phyloP scores from a whole-genome alignment of 352 stramenopile genomes.

The Phytophthora ramorum region DNA sequence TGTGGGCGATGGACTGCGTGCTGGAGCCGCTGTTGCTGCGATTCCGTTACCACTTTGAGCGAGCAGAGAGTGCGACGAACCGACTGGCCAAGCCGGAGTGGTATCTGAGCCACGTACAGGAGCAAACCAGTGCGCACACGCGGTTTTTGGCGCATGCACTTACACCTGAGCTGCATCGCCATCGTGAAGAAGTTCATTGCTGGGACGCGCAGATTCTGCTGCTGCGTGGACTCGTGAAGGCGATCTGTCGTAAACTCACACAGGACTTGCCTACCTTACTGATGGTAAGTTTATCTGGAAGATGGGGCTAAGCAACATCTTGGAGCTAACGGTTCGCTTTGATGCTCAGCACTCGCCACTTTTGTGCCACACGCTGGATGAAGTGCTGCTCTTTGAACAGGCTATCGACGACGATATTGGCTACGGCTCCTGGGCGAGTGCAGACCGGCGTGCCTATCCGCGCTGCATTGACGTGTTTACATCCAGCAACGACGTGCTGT shows the following conservation, averaged over 20 bases:
- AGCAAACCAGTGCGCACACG: slow-evolving; percentile 59
- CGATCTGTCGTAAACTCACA: slow-evolving; percentile 55
- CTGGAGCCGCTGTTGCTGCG: slow-evolving; percentile 62
- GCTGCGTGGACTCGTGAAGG: slow-evolving; percentile 52
- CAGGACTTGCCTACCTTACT: slow-evolving; percentile 55
- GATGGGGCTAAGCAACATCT: background rate
- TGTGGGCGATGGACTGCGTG: slow-evolving; percentile 76
- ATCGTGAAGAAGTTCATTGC: slow-evolving; percentile 53
- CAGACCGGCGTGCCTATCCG: slow-evolving; percentile 49
- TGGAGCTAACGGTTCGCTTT: background rate
- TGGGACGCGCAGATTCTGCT: slow-evolving; percentile 71
- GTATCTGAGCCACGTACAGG: slow-evolving; percentile 66
- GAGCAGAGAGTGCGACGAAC: slow-evolving; percentile 71
- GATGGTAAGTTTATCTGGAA: slow-evolving; percentile 30
- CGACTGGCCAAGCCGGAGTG: slow-evolving; percentile 80
- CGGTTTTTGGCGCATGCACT: slow-evolving; percentile 52
- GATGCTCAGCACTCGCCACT: slow-evolving; percentile 42
- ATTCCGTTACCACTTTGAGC: slow-evolving; percentile 82
- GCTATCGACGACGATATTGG: slow-evolving; percentile 64
- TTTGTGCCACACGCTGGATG: slow-evolving; percentile 78
- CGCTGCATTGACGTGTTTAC: slow-evolving; percentile 75
- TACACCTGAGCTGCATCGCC: slow-evolving; percentile 55
- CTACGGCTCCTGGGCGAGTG: slow-evolving; percentile 61
- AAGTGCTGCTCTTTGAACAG: slow-evolving; percentile 79
- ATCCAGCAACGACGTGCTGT: slow-evolving; percentile 51